Evolutionary conservation across 441 rosid genomes (phyloP).

Genomic region (Capsella rubella): DNA sequence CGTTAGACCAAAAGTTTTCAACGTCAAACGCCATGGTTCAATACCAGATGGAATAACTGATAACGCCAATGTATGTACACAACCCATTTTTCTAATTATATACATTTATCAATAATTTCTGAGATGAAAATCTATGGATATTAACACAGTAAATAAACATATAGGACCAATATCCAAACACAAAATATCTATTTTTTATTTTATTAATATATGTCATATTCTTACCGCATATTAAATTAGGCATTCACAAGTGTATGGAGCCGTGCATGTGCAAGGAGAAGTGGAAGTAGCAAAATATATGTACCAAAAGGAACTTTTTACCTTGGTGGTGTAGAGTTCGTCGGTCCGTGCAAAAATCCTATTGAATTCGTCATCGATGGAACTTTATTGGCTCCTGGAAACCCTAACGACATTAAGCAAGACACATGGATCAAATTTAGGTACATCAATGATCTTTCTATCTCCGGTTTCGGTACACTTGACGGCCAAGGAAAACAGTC

Average conservation of each 20-base stretch:
- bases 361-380: constrained; percentile 50
- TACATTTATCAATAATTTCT: background rate
- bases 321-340: constrained; percentile 44
- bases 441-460: constrained; percentile 37
- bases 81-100: background rate
- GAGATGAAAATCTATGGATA: background rate
- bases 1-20: constrained; percentile 14
- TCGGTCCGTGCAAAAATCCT: constrained; percentile 59
- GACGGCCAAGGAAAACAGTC: constrained; percentile 53
- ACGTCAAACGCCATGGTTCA: constrained; percentile 31
- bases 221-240: constrained; percentile 11
- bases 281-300: constrained; percentile 43
- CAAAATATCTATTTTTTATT: no score
- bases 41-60: constrained; percentile 29
- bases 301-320: constrained; percentile 53
- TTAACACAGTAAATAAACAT: no score
- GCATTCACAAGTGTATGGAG: constrained; percentile 57
- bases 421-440: constrained; percentile 50
- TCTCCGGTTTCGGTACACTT: constrained; percentile 52
- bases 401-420: background rate
- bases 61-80: constrained; percentile 31
- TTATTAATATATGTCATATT: background rate
- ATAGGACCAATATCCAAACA: background rate
- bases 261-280: constrained; percentile 48
- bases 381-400: constrained; percentile 45